A percentile compares a stretch with the other conserved stretches of the same genome.
Evolutionary conservation across 495 filamentous ascomycete genomes (phyloP).

Genomic region (Aspergillus steynii): DNA sequence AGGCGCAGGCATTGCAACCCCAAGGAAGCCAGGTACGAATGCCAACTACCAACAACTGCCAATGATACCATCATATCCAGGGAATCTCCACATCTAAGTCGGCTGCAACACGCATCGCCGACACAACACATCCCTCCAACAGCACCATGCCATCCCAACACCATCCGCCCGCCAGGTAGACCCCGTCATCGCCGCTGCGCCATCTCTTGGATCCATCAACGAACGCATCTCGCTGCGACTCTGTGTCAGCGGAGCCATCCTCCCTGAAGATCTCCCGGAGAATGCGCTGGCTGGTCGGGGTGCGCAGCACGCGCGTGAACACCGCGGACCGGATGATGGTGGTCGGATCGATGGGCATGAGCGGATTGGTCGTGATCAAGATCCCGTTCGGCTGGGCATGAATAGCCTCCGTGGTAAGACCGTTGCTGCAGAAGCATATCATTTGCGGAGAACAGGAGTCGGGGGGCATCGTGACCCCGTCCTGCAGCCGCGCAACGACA

Average conservation of each 20-base stretch:
- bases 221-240: neutral
- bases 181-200: constrained; percentile 48
- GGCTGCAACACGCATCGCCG: constrained; percentile 49
- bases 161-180: constrained; percentile 57
- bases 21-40: no score
- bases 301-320: constrained; percentile 34
- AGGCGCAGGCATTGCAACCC: no score
- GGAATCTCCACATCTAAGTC: constrained; percentile 48
- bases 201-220: constrained; percentile 18
- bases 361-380: constrained; percentile 33
- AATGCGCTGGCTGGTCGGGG: constrained; percentile 24
- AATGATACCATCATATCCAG: constrained; percentile 18
- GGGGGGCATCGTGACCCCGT: neutral
- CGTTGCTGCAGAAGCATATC: constrained; percentile 31
- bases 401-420: constrained; percentile 27
- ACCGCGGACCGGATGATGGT: constrained; percentile 27
- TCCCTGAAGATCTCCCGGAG: constrained; percentile 36
- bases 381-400: constrained; percentile 32
- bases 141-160: constrained; percentile 65
- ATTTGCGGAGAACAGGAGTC: constrained; percentile 14
- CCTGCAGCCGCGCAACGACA: constrained; percentile 1
- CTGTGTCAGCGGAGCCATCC: neutral
- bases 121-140: constrained; percentile 55
- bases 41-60: neutral
- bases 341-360: constrained; percentile 25